phyloP scores from a whole-genome alignment of 208 protist genomes.

The Leishmania tropica region DNA sequence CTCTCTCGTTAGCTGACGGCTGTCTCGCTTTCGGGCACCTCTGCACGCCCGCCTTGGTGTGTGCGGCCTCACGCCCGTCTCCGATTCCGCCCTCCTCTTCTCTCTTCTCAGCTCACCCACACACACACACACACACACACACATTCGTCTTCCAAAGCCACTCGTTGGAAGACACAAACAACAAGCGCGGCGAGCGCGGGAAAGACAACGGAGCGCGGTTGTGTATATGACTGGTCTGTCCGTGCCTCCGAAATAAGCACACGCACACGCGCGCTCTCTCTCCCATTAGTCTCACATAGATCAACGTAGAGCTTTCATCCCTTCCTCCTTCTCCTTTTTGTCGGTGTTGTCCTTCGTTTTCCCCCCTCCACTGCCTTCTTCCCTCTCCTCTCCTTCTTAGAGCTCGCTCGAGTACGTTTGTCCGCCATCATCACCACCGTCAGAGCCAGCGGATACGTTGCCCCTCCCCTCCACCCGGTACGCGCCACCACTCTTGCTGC shows the following conservation, averaged over 20 bases:
- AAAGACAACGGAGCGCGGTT: background rate
- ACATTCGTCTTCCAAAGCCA: background rate
- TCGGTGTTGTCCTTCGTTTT: background rate
- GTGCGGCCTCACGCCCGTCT: background rate
- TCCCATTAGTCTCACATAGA: background rate
- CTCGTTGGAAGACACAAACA: background rate
- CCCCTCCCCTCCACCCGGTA: background rate
- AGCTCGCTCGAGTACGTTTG: background rate
- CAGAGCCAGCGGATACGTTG: background rate
- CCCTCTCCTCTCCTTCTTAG: background rate
- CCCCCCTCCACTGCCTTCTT: background rate
- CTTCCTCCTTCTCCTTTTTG: background rate
- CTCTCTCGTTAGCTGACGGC: background rate
- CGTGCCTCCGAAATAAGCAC: background rate
- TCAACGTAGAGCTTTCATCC: background rate
- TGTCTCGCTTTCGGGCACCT: background rate
- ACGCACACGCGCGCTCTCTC: background rate
- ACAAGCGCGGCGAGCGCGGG: background rate
- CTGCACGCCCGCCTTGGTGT: background rate
- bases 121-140: background rate
- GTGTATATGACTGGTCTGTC: background rate
- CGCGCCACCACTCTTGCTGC: background rate
- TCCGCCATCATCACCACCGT: background rate
- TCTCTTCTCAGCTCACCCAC: background rate
- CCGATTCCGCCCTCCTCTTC: background rate